A percentile compares a stretch with the other conserved stretches of the same genome.
Conservation (phyloP, 2,329 filamentous ascomycete genomes). For the Calonectria hawksworthii region DNA sequence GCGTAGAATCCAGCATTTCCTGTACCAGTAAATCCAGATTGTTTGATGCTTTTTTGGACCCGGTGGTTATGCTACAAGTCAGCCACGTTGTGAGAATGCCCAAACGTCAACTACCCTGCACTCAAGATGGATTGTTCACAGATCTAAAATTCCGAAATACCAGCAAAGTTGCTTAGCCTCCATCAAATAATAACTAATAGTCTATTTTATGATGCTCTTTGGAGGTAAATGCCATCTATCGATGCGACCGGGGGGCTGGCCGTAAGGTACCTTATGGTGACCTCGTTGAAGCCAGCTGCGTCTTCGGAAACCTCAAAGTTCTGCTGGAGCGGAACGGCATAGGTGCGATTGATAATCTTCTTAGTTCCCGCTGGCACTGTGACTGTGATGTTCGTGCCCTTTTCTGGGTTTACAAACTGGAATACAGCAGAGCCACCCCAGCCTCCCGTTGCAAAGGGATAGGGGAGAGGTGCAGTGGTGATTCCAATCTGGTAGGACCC, state of each 20-base stretch:
- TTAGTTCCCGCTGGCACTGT: background rate
- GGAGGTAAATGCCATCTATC: conserved; percentile 5
- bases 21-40: no score
- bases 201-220: background rate
- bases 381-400: conserved; percentile 23
- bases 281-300: conserved; percentile 22
- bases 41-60: background rate
- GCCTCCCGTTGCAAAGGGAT: background rate
- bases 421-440: conserved; percentile 12
- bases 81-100: background rate
- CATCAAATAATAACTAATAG: background rate
- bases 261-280: conserved; percentile 12
- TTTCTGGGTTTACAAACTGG: conserved; percentile 18
- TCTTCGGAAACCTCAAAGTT: conserved; percentile 1
- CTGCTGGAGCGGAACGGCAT: background rate
- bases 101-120: background rate
- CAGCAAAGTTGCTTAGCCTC: background rate
- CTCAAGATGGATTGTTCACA: background rate
- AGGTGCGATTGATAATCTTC: background rate
- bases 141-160: background rate
- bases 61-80: background rate
- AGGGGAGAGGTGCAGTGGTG: background rate
- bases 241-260: background rate
- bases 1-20: background rate
- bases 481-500: conserved; percentile 9